phyloP scores from a whole-genome alignment of 1,284 basidiomycete species.

The Chondrostereum purpureum region DNA sequence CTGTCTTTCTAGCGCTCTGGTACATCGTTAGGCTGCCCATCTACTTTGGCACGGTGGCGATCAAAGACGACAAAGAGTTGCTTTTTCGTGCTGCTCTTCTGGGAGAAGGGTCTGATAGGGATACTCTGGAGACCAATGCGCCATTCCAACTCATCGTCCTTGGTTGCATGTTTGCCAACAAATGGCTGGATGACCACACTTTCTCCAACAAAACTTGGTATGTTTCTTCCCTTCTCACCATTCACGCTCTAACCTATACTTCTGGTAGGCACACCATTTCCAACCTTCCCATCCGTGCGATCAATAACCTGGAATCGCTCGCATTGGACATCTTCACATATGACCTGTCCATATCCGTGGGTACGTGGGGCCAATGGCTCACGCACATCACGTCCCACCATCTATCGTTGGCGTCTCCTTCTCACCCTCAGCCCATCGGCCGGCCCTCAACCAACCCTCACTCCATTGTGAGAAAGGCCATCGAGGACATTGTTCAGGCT shows the following conservation, averaged over 20 bases:
- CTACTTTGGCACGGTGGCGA: constrained; percentile 40
- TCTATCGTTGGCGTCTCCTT: constrained; percentile 47
- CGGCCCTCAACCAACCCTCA: constrained; percentile 67
- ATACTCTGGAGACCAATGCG: constrained; percentile 47
- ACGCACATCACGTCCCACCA: constrained; percentile 58
- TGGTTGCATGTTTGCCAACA: constrained; percentile 86
- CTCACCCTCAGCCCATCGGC: constrained; percentile 68
- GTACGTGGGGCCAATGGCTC: constrained; percentile 67
- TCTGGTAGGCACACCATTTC: constrained; percentile 68
- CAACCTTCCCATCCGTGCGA: constrained; percentile 55
- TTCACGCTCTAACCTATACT: constrained; percentile 4
- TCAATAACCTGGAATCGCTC: constrained; percentile 66
- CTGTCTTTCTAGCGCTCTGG: constrained; percentile 75
- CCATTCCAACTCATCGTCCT: constrained; percentile 71
- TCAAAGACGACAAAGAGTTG: constrained; percentile 49
- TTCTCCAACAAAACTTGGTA: constrained; percentile 92
- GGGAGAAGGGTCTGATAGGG: constrained; percentile 42
- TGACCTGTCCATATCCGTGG: constrained; percentile 57
- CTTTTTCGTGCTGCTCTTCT: constrained; percentile 60
- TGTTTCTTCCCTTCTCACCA: constrained; percentile 20
- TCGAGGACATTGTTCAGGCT: constrained; percentile 59
- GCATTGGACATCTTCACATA: constrained; percentile 64
- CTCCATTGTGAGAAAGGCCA: constrained; percentile 57
- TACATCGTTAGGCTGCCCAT: constrained; percentile 77
- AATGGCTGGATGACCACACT: constrained; percentile 90